Conservation (phyloP, 2,329 filamentous ascomycete species). For the Teratosphaeria nubilosa region DNA sequence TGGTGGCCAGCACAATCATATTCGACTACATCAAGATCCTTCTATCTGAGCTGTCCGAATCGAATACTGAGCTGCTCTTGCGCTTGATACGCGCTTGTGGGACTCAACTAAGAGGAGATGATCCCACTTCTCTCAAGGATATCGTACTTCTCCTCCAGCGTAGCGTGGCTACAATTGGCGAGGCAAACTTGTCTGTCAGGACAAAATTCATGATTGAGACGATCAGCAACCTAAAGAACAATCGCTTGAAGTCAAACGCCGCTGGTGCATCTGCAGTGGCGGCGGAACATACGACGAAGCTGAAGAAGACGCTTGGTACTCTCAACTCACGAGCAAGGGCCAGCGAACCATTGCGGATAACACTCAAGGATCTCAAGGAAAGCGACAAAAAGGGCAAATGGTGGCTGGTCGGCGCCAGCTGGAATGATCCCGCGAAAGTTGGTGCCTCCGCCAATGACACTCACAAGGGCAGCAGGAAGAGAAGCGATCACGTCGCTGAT, state of each 20-base stretch:
- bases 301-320: slow-evolving; percentile 78
- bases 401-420: slow-evolving; percentile 98
- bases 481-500: slow-evolving; percentile 12
- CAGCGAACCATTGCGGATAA: slow-evolving; percentile 71
- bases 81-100: slow-evolving; percentile 74
- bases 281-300: slow-evolving; percentile 72
- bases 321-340: slow-evolving; percentile 53
- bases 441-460: slow-evolving; percentile 4
- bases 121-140: slow-evolving; percentile 78
- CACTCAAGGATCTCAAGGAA: slow-evolving; percentile 70
- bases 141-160: slow-evolving; percentile 73
- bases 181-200: slow-evolving; percentile 66
- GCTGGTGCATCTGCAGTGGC: slow-evolving; percentile 60
- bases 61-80: slow-evolving; percentile 80
- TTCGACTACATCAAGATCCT: slow-evolving; percentile 84
- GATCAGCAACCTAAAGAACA: slow-evolving; percentile 90
- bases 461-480: slow-evolving; percentile 5
- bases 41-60: slow-evolving; percentile 61
- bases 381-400: slow-evolving; percentile 86
- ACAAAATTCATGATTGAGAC: slow-evolving; percentile 98
- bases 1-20: slow-evolving; percentile 70
- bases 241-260: slow-evolving; percentile 68
- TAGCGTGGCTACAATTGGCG: slow-evolving; percentile 55
- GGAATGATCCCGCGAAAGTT: slow-evolving; percentile 40
- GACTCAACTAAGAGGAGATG: slow-evolving; percentile 74